A percentile compares a stretch with the other conserved stretches of the same genome.
These are phyloP conservation scores for Millerago galiae DNA, from an alignment of 805 yeast species.

Conservation along the genomic window DNA sequence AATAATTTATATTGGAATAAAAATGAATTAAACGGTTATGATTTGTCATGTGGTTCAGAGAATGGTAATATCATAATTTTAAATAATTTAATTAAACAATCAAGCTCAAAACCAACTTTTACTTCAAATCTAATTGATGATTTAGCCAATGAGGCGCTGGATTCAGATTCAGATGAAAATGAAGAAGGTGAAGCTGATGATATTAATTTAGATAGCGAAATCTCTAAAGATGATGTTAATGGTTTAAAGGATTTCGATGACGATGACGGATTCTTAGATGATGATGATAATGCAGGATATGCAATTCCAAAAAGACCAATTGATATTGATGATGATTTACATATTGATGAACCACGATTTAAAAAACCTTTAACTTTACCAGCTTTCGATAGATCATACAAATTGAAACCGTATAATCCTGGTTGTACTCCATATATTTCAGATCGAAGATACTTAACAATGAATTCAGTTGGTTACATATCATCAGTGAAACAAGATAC, in stretches of 20 bases:
- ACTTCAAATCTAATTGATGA: conserved; percentile 7
- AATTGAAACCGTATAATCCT: conserved; percentile 64
- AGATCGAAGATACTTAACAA: conserved; percentile 70
- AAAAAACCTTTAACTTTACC: conserved; percentile 8
- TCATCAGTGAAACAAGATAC: conserved; percentile 62
- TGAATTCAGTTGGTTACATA: conserved; percentile 75
- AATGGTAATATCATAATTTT: conserved; percentile 34
- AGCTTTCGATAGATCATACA: conserved; percentile 17
- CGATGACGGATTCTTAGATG: conserved; percentile 52
- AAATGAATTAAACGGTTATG: conserved; percentile 17
- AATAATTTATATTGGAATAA: conserved; percentile 32
- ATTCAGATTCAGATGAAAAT: conserved; percentile 24
- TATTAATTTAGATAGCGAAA: conserved; percentile 20
- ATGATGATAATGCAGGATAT: conserved; percentile 43
- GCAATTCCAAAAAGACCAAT: conserved; percentile 17
- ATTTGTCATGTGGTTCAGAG: conserved; percentile 30
- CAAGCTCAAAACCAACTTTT: background rate
- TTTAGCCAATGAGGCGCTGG: conserved; percentile 24
- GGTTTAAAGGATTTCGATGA: conserved; percentile 32
- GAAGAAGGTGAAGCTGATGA: conserved; percentile 25
- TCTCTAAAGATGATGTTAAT: conserved; percentile 21
- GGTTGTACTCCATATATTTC: conserved; percentile 80
- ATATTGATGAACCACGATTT: background rate
- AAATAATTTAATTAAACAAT: conserved; percentile 21
- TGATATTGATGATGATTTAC: conserved; percentile 8